Evolutionary conservation across 768 basidiomycete genomes (phyloP).

Genomic region (Trametes maxima): DNA sequence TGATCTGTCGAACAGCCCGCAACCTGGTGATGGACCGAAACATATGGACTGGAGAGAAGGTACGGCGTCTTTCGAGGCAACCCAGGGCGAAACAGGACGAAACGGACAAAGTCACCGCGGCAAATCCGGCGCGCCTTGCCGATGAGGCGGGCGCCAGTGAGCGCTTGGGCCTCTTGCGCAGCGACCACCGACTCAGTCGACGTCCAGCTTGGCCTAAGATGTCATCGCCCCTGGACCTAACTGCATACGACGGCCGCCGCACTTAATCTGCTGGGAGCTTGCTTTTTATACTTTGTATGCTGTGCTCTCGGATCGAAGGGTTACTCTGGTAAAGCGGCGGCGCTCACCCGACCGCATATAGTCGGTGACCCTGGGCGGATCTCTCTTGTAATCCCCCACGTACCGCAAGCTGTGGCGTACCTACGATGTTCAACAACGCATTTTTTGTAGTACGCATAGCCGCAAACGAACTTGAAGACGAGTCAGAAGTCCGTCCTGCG

Average conservation of each 20-base stretch:
- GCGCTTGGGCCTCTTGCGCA: background rate
- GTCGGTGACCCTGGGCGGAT: background rate
- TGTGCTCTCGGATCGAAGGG: background rate
- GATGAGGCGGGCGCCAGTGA: background rate
- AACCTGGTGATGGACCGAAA: constrained; percentile 8
- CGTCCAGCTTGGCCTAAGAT: background rate
- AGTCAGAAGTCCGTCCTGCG: background rate
- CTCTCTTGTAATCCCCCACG: background rate
- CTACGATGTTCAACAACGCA: constrained; percentile 57
- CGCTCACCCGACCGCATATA: background rate
- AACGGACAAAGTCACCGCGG: too few species aligned
- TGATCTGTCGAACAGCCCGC: background rate
- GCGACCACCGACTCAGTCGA: background rate
- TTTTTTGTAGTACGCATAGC: constrained; percentile 33
- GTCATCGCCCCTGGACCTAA: background rate
- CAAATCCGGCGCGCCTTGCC: too few species aligned
- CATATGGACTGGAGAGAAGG: background rate
- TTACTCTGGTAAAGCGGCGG: background rate
- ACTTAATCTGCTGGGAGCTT: background rate
- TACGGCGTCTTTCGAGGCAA: background rate
- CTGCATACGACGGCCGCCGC: background rate
- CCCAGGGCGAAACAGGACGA: too few species aligned
- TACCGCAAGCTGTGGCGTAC: background rate
- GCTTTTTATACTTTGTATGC: background rate
- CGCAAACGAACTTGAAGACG: constrained; percentile 30